Percentiles rank a stretch among this genome's conserved stretches.
phyloP scores from a whole-genome alignment of 2,329 filamentous ascomycete genomes.

The Fusarium marasasianum region DNA sequence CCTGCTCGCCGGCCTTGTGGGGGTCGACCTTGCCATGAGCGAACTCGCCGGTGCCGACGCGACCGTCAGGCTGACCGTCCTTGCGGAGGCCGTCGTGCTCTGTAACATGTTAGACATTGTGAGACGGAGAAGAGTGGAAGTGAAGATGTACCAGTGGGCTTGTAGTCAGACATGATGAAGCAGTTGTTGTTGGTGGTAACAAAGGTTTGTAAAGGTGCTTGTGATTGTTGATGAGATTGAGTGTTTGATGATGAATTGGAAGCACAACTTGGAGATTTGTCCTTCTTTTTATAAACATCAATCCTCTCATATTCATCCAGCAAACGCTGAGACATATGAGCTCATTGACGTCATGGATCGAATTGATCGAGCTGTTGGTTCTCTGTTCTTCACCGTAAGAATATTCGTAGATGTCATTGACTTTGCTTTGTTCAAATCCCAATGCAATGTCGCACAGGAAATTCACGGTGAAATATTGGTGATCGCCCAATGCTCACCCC shows the following conservation, averaged over 20 bases:
- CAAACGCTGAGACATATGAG: background rate
- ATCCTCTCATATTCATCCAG: too few relatives aligned
- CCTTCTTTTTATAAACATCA: conserved; percentile 2
- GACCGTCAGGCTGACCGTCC: conserved; percentile 34
- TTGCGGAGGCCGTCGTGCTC: conserved; percentile 39
- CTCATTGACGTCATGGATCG: conserved; percentile 18
- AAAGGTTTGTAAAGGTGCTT: background rate
- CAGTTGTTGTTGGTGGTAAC: background rate
- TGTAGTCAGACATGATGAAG: conserved; percentile 25
- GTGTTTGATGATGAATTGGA: background rate
- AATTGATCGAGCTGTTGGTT: background rate
- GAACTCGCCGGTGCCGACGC: conserved; percentile 38
- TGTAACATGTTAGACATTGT: background rate
- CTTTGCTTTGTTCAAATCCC: conserved; percentile 6
- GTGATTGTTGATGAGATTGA: background rate
- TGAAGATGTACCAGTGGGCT: conserved; percentile 19
- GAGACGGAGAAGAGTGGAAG: accelerated
- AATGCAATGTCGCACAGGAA: background rate
- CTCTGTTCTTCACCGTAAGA: background rate
- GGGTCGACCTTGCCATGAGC: conserved; percentile 38
- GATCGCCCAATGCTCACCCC: background rate
- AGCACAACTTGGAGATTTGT: background rate
- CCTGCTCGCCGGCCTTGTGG: conserved; percentile 27
- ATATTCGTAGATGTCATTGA: conserved; percentile 14
- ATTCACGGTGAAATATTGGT: background rate